Conservation (phyloP, 1,284 basidiomycete genomes). For the Rhodotorula sp. region DNA sequence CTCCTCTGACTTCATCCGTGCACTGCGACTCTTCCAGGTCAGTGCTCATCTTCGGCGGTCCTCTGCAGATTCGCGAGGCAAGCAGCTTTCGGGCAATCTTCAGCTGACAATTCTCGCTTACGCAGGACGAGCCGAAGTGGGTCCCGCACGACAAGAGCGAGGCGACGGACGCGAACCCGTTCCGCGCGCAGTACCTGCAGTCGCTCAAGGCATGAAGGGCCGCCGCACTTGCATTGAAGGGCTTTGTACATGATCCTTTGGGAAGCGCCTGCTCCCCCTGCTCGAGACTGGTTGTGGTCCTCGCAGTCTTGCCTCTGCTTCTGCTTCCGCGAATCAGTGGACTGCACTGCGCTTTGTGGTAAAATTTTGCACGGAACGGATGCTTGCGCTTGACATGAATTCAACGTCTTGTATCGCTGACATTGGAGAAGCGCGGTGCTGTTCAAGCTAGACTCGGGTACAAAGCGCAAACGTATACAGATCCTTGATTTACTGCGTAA, state of each 20-base stretch:
- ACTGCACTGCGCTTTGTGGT: too few relatives aligned
- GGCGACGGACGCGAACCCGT: constrained; percentile 65
- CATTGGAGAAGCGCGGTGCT: background rate
- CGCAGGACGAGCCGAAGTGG: constrained; percentile 84
- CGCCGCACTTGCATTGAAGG: background rate
- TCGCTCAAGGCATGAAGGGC: constrained; percentile 14
- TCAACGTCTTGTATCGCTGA: background rate
- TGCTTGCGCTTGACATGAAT: too few relatives aligned
- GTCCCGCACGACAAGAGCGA: constrained; percentile 66
- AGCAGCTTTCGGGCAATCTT: too few relatives aligned
- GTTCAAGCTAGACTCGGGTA: background rate
- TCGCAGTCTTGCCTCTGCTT: too few relatives aligned
- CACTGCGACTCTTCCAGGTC: constrained; percentile 76
- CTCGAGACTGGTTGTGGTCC: background rate
- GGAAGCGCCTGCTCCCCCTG: background rate
- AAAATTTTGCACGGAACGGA: too few relatives aligned
- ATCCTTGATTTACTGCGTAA: constrained; percentile 5
- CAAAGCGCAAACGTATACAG: background rate
- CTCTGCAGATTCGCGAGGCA: background rate
- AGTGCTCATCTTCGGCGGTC: constrained; percentile 14
- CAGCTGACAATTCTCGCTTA: background rate
- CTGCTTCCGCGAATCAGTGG: too few relatives aligned
- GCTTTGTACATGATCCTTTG: background rate
- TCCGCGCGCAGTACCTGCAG: constrained; percentile 61
- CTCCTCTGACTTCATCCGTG: constrained; percentile 65